Conservation (phyloP, 2,329 filamentous ascomycete genomes). For the Metarhizium album region DNA sequence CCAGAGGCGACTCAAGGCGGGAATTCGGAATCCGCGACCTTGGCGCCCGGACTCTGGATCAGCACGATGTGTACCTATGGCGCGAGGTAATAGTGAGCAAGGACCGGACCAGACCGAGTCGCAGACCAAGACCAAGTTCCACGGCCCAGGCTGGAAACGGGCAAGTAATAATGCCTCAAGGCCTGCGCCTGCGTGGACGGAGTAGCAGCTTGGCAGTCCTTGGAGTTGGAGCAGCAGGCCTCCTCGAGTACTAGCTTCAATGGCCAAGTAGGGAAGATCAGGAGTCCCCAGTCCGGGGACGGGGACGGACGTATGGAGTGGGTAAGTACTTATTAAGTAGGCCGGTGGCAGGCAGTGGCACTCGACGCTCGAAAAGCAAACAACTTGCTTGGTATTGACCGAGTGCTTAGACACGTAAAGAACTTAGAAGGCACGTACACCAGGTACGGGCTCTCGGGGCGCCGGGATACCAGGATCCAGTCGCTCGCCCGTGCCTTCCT, state of each 20-base stretch:
- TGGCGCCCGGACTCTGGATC: neutral
- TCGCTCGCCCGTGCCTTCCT: conserved; percentile 24
- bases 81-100: neutral
- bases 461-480: neutral
- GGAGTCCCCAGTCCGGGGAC: too few relatives aligned
- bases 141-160: neutral
- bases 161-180: neutral
- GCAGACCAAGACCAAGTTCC: neutral
- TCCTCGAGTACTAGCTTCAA: too few relatives aligned
- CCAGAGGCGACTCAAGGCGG: neutral
- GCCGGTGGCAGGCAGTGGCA: too few relatives aligned
- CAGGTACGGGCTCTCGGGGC: conserved; percentile 7
- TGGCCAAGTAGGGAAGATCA: too few relatives aligned
- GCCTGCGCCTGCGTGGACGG: neutral
- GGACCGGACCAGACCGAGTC: neutral
- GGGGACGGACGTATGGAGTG: too few relatives aligned
- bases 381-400: too few relatives aligned
- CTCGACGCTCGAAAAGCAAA: too few relatives aligned
- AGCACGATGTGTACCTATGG: neutral
- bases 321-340: too few relatives aligned
- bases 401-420: too few relatives aligned
- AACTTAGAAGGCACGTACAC: neutral
- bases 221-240: too few relatives aligned
- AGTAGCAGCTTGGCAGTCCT: neutral
- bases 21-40: neutral